Evolutionary conservation across 768 basidiomycete species (phyloP).

Genomic region (Suillus weaverae): DNA sequence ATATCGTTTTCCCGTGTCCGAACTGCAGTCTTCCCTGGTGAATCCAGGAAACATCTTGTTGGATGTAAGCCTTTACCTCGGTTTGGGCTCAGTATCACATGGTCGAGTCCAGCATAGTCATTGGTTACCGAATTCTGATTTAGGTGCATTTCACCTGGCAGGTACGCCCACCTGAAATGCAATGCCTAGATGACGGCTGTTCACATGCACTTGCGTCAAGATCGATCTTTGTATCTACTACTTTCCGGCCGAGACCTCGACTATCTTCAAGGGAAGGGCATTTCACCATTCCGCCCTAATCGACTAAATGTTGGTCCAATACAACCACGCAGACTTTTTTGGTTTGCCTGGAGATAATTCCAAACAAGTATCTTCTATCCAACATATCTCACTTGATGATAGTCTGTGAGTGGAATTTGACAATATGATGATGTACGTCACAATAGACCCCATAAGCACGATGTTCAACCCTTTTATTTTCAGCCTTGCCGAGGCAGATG

Average conservation of each 20-base stretch:
- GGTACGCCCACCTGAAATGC: neutral
- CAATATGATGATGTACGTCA: neutral
- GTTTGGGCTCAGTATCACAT: neutral
- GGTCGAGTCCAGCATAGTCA: neutral
- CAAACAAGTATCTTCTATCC: neutral
- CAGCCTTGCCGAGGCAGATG: neutral
- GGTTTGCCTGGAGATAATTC: neutral
- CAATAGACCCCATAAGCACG: neutral
- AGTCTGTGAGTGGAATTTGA: neutral
- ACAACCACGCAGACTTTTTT: neutral
- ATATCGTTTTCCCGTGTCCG: neutral
- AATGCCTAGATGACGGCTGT: neutral
- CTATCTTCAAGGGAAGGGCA: neutral
- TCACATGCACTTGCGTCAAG: neutral
- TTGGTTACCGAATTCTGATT: neutral
- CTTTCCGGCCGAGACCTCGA: neutral
- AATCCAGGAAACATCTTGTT: neutral
- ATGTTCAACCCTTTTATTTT: neutral
- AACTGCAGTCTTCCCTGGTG: neutral
- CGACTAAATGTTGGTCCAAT: too few species aligned
- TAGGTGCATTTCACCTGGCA: neutral
- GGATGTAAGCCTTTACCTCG: neutral
- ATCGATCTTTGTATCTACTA: neutral
- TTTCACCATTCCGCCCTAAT: neutral
- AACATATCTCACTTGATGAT: neutral